A percentile compares a stretch with the other conserved stretches of the same genome.
Conservation (phyloP, 2,329 filamentous ascomycete genomes). For the Pseudogymnoascus sp. region DNA sequence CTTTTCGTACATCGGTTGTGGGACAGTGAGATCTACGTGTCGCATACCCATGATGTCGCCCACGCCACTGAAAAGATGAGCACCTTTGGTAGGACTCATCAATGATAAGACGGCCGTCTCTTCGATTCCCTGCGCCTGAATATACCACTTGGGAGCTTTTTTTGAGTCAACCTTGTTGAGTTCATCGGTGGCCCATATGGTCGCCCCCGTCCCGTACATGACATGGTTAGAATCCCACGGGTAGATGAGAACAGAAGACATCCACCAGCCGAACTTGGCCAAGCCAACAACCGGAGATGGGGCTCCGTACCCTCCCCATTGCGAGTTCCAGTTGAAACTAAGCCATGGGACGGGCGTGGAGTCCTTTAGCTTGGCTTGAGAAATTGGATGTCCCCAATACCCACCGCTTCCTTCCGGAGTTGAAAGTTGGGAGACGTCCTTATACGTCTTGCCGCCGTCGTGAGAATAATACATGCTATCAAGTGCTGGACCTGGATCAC, state of each 20-base stretch:
- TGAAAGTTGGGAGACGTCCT: slow-evolving; percentile 15
- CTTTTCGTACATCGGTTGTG: slow-evolving; percentile 15
- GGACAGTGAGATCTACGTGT: slow-evolving; percentile 16
- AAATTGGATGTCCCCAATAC: slow-evolving; percentile 17
- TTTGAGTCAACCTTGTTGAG: slow-evolving; percentile 12
- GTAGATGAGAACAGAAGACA: slow-evolving; percentile 1
- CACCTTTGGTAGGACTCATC: slow-evolving; percentile 16
- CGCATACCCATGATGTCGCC: slow-evolving; percentile 23
- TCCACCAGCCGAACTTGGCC: slow-evolving; percentile 7
- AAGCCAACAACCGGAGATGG: slow-evolving; percentile 17
- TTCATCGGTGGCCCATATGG: not conserved
- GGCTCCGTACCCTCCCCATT: slow-evolving; percentile 18
- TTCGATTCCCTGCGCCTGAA: slow-evolving; percentile 23
- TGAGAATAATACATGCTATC: slow-evolving; percentile 16
- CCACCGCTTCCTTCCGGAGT: slow-evolving; percentile 12
- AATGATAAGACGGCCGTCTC: slow-evolving; percentile 20
- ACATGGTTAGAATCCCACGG: not conserved
- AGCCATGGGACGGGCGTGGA: slow-evolving; percentile 16
- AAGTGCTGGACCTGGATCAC: slow-evolving; percentile 16
- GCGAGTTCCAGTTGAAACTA: slow-evolving; percentile 14
- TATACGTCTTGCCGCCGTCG: slow-evolving; percentile 14
- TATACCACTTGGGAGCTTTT: slow-evolving; percentile 14
- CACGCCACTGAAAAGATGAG: slow-evolving; percentile 20
- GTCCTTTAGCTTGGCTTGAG: slow-evolving; percentile 15
- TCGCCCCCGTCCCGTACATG: not conserved